Evolutionary conservation across 805 yeast species (phyloP), one percentile per base, ranked within the genome.

Genomic region (Cyberlindnera mycetangii): DNA sequence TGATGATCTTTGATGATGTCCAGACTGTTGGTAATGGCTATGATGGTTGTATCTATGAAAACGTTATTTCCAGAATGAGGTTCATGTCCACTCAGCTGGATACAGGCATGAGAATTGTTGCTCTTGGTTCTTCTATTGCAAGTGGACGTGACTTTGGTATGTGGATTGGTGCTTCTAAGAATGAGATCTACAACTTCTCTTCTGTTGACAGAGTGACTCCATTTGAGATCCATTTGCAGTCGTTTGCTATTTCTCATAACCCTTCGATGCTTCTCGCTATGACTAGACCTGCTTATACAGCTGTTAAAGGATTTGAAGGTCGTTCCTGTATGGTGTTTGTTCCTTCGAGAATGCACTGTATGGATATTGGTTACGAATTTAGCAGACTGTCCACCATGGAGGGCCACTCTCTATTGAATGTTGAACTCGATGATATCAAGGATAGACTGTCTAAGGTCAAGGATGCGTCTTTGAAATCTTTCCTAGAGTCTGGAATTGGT

Each of bases 111-210:
- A 67, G 98, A 51, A 62, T 89, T 20, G 76, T 92, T n/a, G 90
- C 79, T 0, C 66, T 92, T 19, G 72, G 86, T 0, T 71, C 79
- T 1, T 79, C 95, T 2, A 61, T 92, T 32, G 79, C 93, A 0
- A 85, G 83, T 57, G 86, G 85, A 3, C 72, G 78, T 41, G 96
- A 88, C 51, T 64, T 90, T 46, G 92, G 86, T 1, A 87, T 83
- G 42, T 93, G 98, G 97, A 64, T 93, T 22, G 95, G 93, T 2
- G 82, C 85, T 20, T 54, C 73, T 1, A 83, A 79, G 54, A 67
- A 64, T 17, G 71, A 79, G 39, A 71, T 82, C 6, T 88, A 72
- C 68, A 89, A 89, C 55, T 89, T 85, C 59, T 74, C 79, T 15
- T 81, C 95, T 0, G 68, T 68, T 39, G 83, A 80, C 35, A 69